Base-by-base conservation (phyloP, 169 alveolate species). In the Cryptosporidium meleagridis region DNA sequence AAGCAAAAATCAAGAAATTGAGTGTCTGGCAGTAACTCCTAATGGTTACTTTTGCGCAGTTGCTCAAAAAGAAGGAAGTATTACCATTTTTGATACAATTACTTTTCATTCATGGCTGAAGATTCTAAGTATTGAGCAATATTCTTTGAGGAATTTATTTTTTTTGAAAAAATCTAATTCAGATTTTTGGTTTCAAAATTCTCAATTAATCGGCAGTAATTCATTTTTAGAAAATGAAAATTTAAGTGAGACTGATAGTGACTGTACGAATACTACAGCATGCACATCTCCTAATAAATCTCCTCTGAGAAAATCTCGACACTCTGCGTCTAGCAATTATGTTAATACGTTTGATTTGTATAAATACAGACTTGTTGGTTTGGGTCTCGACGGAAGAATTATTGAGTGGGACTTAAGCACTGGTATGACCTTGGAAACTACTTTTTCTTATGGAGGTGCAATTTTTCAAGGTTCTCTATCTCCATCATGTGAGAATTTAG, bases 1-100 rank as follows among this genome's bases (percentile, higher is more conserved):
- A 62, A 39, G 55, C 23, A 62, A 62, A 65, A 45, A 65, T 29
- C 62, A 59, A 21, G 68, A 65, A 65, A 44, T 80, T 1, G 89
- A 80, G 41, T 80, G 80, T 51, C 65, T 80, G 18, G 75, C 89
- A 62, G 41, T 80, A 26, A 80, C 80, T 29, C 75, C 73, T 41
- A 51, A 80, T 80, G 89, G 89, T 41, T 80, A 80, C 39, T 80
- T 80, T 41, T 80, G 89, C 7, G 89, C 89, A 8, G 68, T 65
- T 41, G 55, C 89, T 3, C 89, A 65, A 26, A 80, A 29, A 35
- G 80, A 48, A 37, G 80, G 89, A 29, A 45, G 31, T 45, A 80
- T 80, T 0, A 80, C 89, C 1, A 53, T 80, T 5, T 80, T 59
- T 61, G 89, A 80, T 21, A 80, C 89, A 62, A 23, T 80, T n/a